Evolutionary conservation across 2,329 filamentous ascomycete species (phyloP).

Genomic region (Sporothrix phasma): DNA sequence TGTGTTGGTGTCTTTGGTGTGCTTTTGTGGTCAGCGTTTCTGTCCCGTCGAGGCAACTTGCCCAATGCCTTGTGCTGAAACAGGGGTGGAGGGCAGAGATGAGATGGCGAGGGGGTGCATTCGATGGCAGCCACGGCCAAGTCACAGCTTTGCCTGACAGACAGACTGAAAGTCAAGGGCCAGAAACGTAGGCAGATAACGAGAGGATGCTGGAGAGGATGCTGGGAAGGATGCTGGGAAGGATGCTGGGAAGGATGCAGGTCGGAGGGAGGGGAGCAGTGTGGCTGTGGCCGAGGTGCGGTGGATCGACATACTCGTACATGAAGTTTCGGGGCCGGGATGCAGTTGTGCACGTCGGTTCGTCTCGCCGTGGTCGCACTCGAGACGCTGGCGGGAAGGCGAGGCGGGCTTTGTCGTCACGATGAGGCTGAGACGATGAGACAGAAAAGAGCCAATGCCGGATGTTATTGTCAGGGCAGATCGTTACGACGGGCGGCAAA

Average conservation of each 20-base stretch:
- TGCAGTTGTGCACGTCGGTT: not conserved
- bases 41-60: not conserved
- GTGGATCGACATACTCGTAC: conserved; percentile 12
- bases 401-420: not conserved
- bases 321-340: not conserved
- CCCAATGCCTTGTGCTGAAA: not conserved
- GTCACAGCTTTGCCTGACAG: not conserved
- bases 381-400: not conserved
- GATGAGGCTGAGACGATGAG: not conserved
- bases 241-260: not conserved
- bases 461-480: not conserved
- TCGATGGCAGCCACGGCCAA: not conserved
- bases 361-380: conserved; percentile 2
- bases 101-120: not conserved
- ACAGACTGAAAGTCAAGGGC: not conserved
- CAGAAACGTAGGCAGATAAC: not conserved
- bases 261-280: not conserved
- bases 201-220: not conserved
- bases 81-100: not conserved
- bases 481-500: not conserved
- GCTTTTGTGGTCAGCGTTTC: not conserved
- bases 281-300: conserved; percentile 8
- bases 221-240: too few relatives aligned
- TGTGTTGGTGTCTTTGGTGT: not conserved
- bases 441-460: not conserved